Evolutionary conservation across 306 rosid species (phyloP), one percentile per base, ranked within the genome.

Genomic region (Rosa rugosa): DNA sequence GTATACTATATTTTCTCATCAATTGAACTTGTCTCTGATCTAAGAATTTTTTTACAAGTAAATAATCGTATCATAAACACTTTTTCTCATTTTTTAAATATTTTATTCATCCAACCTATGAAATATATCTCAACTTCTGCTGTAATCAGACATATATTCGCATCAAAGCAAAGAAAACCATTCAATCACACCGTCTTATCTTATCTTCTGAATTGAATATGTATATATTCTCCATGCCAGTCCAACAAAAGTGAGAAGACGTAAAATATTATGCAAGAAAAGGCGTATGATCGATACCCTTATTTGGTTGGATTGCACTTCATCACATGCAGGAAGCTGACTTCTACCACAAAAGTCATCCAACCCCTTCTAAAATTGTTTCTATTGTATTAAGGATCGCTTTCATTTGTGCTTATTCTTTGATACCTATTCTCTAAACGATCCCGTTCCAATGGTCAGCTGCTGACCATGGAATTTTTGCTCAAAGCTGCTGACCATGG

Each of bases 191-290:
- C 27, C 64, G 23, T 41, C 77, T 56, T 56, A 56, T 40, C 40
- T 74, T 74, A 57, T 74, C 41, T 57, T 4, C 8, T 56, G 69
- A 57, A 56, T 41, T 74, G 46, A 41, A 57, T 57, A 74, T 18
- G 2, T 14, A 23, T 41, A 23, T 40, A 22, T 40, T 53, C 49
- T 54, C 51, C n/a, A n/a, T n/a, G n/a, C n/a, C 4, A 16, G 49
- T 13, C 49, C 22, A 51, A 47, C 45, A 3, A 72, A 14, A 16
- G 2, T 18, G n/a, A 5, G 44, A 49, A 47, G 53, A 69, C 8
- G 36, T 49, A 49, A 47, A 27, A 49, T 71, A 49, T 49, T 49
- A 22, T 13, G 54, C 4, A 6, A 45, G 73, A 25, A 44, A 27
- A 50, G 45, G 62, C 27, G 31, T 49, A 7, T 51, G 76, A n/a